phyloP scores from a whole-genome alignment of 306 rosid genomes.

The Psophocarpus tetragonolobus region DNA sequence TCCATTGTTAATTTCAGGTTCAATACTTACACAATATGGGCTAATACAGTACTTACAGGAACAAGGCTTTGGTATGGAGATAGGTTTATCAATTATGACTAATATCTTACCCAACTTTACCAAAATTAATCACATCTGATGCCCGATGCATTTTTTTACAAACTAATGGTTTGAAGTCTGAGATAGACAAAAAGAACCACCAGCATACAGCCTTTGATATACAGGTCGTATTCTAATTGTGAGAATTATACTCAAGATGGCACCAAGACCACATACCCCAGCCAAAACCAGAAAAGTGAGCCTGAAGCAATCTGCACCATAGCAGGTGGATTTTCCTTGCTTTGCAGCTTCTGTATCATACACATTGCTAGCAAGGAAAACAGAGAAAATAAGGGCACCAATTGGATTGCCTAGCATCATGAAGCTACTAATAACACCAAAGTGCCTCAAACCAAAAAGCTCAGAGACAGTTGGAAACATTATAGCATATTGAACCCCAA shows the following conservation, averaged over 20 bases:
- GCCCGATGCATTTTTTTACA: background rate
- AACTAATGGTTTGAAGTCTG: conserved; percentile 4
- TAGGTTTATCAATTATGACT: background rate
- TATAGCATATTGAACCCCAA: conserved; percentile 50
- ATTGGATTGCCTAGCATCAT: conserved; percentile 68
- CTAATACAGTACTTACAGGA: background rate
- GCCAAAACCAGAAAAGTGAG: conserved; percentile 73
- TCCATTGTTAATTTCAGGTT: background rate
- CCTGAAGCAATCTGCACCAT: conserved; percentile 77
- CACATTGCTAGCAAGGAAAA: conserved; percentile 59
- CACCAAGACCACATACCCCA: conserved; percentile 61
- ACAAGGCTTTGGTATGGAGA: background rate
- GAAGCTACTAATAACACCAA: conserved; percentile 62
- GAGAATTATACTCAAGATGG: conserved; percentile 51
- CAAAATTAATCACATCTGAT: background rate
- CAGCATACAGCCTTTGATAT: conserved; percentile 69
- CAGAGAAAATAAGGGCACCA: conserved; percentile 75
- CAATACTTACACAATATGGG: background rate
- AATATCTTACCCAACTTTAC: background rate
- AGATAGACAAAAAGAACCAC: conserved; percentile 59
- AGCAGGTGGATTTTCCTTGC: conserved; percentile 70
- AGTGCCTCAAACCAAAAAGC: conserved; percentile 69
- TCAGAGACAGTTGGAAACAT: conserved; percentile 50
- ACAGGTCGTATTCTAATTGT: conserved; percentile 64
- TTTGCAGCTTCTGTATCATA: conserved; percentile 79